Evolutionary conservation across 2,329 filamentous ascomycete genomes (phyloP).

Genomic region (Sarocladiaceae sp.): DNA sequence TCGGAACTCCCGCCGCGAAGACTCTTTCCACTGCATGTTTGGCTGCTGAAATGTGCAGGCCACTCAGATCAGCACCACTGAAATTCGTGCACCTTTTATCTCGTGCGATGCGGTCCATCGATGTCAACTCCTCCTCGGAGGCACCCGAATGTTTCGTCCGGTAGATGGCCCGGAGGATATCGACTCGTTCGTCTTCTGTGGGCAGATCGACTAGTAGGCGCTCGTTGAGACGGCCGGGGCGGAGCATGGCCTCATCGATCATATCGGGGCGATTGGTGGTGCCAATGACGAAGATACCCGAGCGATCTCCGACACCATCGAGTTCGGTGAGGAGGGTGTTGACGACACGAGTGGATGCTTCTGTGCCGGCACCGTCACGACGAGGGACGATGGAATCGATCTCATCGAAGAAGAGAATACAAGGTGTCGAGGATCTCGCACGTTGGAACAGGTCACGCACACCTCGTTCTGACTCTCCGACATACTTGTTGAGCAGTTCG

Average conservation of each 20-base stretch:
- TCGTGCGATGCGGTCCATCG: slow-evolving; percentile 61
- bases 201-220: slow-evolving; percentile 89
- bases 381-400: slow-evolving; percentile 87
- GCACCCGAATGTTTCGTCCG: slow-evolving; percentile 34
- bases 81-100: slow-evolving; percentile 69
- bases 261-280: slow-evolving; percentile 95
- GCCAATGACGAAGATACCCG: slow-evolving; percentile 89
- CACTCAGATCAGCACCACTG: slow-evolving; percentile 62
- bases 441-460: slow-evolving; percentile 89
- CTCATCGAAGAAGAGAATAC: slow-evolving; percentile 97
- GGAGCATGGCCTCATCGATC: slow-evolving; percentile 92
- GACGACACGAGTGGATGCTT: slow-evolving; percentile 84
- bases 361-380: slow-evolving; percentile 72
- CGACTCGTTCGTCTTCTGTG: slow-evolving; percentile 70
- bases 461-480: slow-evolving; percentile 91
- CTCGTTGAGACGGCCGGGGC: slow-evolving; percentile 83
- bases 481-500: slow-evolving; percentile 94
- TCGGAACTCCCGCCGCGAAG: slow-evolving; percentile 17
- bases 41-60: slow-evolving; percentile 43
- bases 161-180: slow-evolving; percentile 73
- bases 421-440: slow-evolving; percentile 80
- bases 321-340: slow-evolving; percentile 94
- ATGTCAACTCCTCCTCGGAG: slow-evolving; percentile 42
- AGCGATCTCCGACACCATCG: slow-evolving; percentile 75
- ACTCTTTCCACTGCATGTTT: slow-evolving; percentile 42